These are phyloP conservation scores for Mucor piriformis DNA, from an alignment of 371 early-diverging fungal genomes.

Conservation along the genomic window DNA sequence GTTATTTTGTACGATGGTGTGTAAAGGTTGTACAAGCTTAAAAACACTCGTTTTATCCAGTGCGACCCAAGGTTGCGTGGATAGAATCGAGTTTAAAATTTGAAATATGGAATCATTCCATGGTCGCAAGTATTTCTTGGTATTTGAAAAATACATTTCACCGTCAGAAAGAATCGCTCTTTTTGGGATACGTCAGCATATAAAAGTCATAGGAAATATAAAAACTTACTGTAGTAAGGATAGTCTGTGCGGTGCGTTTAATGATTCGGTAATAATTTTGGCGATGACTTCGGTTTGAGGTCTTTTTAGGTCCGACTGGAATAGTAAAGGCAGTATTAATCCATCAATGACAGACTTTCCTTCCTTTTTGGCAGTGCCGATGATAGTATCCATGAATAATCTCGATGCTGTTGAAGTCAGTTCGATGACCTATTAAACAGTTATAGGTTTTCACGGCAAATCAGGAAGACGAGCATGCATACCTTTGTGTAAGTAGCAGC, in stretches of 20 bases:
- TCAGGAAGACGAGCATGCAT: too few relatives aligned
- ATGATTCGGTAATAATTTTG: slow-evolving; percentile 11
- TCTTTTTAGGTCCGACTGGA: slow-evolving; percentile 4
- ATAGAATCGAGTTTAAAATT: slow-evolving; percentile 9
- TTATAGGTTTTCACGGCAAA: too few relatives aligned
- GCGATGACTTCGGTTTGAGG: slow-evolving; percentile 20
- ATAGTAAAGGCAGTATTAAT: slow-evolving; percentile 17
- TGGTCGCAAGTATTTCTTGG: slow-evolving; percentile 10
- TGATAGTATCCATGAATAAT: slow-evolving; percentile 13
- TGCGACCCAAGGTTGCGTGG: slow-evolving; percentile 9
- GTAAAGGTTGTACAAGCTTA: slow-evolving; percentile 15
- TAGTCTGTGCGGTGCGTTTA: slow-evolving; percentile 7
- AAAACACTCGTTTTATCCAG: background rate
- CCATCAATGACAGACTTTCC: slow-evolving; percentile 20
- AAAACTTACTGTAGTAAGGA: slow-evolving; percentile 11
- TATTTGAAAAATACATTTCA: slow-evolving; percentile 8
- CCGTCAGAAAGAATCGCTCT: slow-evolving; percentile 20
- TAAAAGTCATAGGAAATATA: background rate
- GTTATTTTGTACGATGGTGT: slow-evolving; percentile 5
- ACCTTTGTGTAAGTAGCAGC: slow-evolving; percentile 15
- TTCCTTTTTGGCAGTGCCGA: background rate
- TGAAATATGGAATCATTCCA: slow-evolving; percentile 17
- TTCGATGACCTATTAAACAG: slow-evolving; percentile 2
- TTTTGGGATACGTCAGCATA: background rate
- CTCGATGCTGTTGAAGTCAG: slow-evolving; percentile 14